Percentiles rank a stretch among this genome's conserved stretches.
These are phyloP conservation scores for Coemansia sp. DNA, from an alignment of 192 early-diverging fungal species.

Conservation along the genomic window DNA sequence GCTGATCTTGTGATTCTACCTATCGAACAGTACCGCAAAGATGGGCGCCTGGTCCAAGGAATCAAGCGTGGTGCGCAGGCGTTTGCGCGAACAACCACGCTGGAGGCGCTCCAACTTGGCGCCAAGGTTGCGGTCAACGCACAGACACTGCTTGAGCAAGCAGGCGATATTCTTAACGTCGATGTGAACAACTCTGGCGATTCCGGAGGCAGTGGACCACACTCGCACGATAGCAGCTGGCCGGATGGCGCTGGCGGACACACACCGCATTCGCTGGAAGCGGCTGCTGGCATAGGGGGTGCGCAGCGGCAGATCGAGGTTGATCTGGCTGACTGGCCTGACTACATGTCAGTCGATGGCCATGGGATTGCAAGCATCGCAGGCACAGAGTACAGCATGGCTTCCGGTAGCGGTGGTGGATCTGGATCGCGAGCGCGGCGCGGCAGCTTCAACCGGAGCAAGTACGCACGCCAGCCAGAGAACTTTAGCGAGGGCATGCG, in stretches of 20 bases:
- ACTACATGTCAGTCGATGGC: slow-evolving; percentile 45
- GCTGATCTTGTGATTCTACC: slow-evolving; percentile 91
- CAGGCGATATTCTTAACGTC: slow-evolving; percentile 74
- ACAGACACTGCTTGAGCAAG: slow-evolving; percentile 85
- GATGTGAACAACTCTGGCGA: slow-evolving; percentile 35
- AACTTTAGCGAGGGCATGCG: slow-evolving; percentile 84
- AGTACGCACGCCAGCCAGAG: slow-evolving; percentile 82
- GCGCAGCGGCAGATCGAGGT: slow-evolving; percentile 14
- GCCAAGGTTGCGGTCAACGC: slow-evolving; percentile 87
- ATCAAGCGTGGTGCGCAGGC: slow-evolving; percentile 85
- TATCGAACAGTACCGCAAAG: slow-evolving; percentile 89
- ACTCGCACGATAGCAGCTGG: slow-evolving; percentile 30
- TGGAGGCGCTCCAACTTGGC: slow-evolving; percentile 87
- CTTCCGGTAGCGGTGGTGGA: slow-evolving; percentile 8
- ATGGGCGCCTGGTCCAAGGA: slow-evolving; percentile 86
- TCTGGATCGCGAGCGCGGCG: slow-evolving; percentile 15
- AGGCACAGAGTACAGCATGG: slow-evolving; percentile 10
- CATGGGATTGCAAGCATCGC: slow-evolving; percentile 9
- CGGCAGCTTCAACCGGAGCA: slow-evolving; percentile 59
- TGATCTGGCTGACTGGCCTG: slow-evolving; percentile 51
- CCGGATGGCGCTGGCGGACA: slow-evolving; percentile 8
- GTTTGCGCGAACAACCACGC: slow-evolving; percentile 86
- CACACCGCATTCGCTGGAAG: slow-evolving; percentile 5
- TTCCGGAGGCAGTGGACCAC: slow-evolving; percentile 26
- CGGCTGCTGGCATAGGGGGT: not conserved